These are phyloP conservation scores for Candida krabiensis DNA, from an alignment of 805 yeast species.

Conservation along the genomic window DNA sequence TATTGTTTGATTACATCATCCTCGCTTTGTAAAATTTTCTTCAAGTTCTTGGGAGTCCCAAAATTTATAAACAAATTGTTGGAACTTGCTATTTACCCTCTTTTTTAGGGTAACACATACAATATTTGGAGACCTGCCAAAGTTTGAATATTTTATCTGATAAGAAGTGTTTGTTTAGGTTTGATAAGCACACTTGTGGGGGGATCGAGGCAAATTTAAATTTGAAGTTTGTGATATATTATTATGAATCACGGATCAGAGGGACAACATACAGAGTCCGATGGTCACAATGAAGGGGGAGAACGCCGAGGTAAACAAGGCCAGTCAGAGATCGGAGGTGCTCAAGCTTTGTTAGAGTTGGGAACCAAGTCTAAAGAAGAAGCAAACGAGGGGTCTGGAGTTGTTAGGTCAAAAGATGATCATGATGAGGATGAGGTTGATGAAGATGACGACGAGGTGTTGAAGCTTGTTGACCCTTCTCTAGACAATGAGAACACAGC, in stretches of 20 bases:
- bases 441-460: constrained; percentile 77
- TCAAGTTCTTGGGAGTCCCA: constrained; percentile 4
- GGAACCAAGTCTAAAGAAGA: constrained; percentile 23
- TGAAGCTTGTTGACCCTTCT: constrained; percentile 69
- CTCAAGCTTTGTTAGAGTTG: constrained; percentile 28
- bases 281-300: background rate
- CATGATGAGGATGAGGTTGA: constrained; percentile 26
- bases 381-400: too few species aligned
- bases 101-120: constrained; percentile 21
- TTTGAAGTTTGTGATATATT: background rate
- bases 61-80: background rate
- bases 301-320: constrained; percentile 1
- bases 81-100: constrained; percentile 11
- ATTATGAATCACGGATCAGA: constrained; percentile 1
- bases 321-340: constrained; percentile 29
- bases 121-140: background rate
- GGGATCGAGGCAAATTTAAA: constrained; percentile 5
- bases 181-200: constrained; percentile 3
- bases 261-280: constrained; percentile 1
- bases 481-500: constrained; percentile 38
- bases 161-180: constrained; percentile 2
- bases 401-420: constrained; percentile 2
- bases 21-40: constrained; percentile 4
- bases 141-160: background rate
- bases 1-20: background rate